These are phyloP conservation scores for Colletotrichum australisinense DNA, from an alignment of 2,329 filamentous ascomycete species.

Conservation along the genomic window DNA sequence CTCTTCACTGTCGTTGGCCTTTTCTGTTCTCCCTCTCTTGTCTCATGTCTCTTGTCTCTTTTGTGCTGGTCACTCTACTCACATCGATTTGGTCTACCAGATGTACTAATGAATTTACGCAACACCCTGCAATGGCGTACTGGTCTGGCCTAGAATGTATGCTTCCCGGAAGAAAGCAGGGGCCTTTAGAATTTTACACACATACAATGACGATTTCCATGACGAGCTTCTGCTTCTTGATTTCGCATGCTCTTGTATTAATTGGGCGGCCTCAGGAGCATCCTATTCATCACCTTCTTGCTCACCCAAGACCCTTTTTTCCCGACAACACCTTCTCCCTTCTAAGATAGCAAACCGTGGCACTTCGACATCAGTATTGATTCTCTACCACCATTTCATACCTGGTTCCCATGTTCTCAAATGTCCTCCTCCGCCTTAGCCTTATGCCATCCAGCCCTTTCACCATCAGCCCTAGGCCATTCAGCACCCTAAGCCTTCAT, in stretches of 20 bases:
- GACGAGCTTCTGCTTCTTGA: background rate
- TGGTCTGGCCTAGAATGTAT: slow-evolving; percentile 26
- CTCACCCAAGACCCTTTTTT: too few relatives aligned
- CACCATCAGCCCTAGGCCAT: too few relatives aligned
- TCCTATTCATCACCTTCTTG: background rate
- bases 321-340: too few relatives aligned
- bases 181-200: slow-evolving; percentile 5
- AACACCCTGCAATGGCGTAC: slow-evolving; percentile 19
- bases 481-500: too few relatives aligned
- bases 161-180: background rate
- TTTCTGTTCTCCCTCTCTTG: background rate
- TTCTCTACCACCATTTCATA: background rate
- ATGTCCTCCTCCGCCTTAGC: background rate
- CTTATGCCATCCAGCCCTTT: too few relatives aligned
- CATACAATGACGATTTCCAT: background rate
- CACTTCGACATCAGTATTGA: too few relatives aligned
- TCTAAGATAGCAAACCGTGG: too few relatives aligned
- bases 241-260: background rate
- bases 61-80: slow-evolving; percentile 33
- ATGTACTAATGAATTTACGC: slow-evolving; percentile 35
- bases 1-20: background rate
- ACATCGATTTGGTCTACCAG: slow-evolving; percentile 3
- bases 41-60: slow-evolving; percentile 3
- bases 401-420: background rate
- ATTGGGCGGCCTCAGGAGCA: background rate